Percentiles rank a stretch among this genome's conserved stretches.
These are phyloP conservation scores for Leishmania guyanensis DNA, from an alignment of 208 protist species.

Conservation along the genomic window DNA sequence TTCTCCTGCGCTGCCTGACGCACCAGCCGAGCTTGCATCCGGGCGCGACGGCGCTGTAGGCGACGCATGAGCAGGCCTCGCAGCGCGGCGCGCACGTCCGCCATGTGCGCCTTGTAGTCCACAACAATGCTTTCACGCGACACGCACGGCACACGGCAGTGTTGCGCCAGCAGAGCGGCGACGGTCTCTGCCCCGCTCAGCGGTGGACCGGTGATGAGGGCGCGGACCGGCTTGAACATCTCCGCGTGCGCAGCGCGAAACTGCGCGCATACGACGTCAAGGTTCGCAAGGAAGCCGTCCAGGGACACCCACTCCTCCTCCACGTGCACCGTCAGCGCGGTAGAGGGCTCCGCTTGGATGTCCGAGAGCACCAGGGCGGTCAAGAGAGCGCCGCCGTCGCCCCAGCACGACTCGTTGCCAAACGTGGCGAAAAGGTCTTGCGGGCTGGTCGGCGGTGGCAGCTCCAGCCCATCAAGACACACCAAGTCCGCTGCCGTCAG, in stretches of 20 bases:
- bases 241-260: conserved; percentile 55
- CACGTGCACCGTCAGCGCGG: conserved; percentile 54
- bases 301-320: conserved; percentile 82
- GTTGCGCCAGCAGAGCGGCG: conserved; percentile 41
- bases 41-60: conserved; percentile 59
- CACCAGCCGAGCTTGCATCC: conserved; percentile 42
- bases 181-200: conserved; percentile 61
- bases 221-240: conserved; percentile 55
- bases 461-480: conserved; percentile 18
- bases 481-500: conserved; percentile 8
- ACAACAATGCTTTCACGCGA: conserved; percentile 42
- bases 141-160: conserved; percentile 72
- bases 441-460: conserved; percentile 15
- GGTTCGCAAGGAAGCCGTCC: conserved; percentile 72
- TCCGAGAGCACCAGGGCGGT: conserved; percentile 53
- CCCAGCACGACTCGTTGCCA: conserved; percentile 32
- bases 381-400: conserved; percentile 16
- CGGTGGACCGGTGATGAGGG: conserved; percentile 88
- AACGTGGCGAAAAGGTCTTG: conserved; percentile 17
- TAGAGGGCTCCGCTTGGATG: conserved; percentile 68
- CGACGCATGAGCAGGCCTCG: conserved; percentile 48
- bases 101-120: conserved; percentile 57
- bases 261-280: conserved; percentile 74
- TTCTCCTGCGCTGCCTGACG: conserved; percentile 33
- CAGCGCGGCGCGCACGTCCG: conserved; percentile 49